These are phyloP conservation scores for Umbilicus rupestris DNA, from an alignment of 164 flowering plant species.

Conservation along the genomic window DNA sequence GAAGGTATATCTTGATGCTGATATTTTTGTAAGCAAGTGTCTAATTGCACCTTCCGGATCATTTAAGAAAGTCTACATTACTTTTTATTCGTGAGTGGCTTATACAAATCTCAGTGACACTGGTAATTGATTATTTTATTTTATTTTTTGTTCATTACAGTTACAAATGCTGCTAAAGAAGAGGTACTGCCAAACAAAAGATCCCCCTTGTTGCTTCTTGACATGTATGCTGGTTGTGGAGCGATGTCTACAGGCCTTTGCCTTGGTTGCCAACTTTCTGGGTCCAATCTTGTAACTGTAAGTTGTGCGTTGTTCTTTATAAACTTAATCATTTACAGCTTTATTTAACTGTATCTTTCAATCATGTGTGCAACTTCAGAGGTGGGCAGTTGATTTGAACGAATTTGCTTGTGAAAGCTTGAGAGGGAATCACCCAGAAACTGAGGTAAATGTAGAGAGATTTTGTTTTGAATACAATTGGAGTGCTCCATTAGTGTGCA, in stretches of 20 bases:
- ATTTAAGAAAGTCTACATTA: not conserved
- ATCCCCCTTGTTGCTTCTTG: constrained; percentile 36
- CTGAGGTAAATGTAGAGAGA: constrained; percentile 32
- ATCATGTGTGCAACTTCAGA: constrained; percentile 24
- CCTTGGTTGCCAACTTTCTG: constrained; percentile 43
- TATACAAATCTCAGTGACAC: not conserved
- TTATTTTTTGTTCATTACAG: not conserved
- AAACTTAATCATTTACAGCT: not conserved
- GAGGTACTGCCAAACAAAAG: not conserved
- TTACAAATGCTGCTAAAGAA: not conserved
- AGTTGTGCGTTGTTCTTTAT: constrained; percentile 12
- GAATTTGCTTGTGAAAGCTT: constrained; percentile 60
- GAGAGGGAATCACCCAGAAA: constrained; percentile 63
- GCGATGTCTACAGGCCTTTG: constrained; percentile 92
- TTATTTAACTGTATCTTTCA: not conserved
- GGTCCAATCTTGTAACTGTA: constrained; percentile 62
- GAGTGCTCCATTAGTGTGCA: not conserved
- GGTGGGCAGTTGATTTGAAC: constrained; percentile 86
- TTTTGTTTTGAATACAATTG: not conserved
- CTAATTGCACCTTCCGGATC: not conserved
- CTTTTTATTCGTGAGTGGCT: not conserved
- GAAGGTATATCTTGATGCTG: constrained; percentile 17
- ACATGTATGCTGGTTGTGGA: constrained; percentile 83
- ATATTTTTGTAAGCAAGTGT: not conserved
- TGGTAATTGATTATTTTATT: constrained; percentile 9